Evolutionary conservation across 75 land plant genomes (phyloP).

Genomic region (Picea sitchensis): DNA sequence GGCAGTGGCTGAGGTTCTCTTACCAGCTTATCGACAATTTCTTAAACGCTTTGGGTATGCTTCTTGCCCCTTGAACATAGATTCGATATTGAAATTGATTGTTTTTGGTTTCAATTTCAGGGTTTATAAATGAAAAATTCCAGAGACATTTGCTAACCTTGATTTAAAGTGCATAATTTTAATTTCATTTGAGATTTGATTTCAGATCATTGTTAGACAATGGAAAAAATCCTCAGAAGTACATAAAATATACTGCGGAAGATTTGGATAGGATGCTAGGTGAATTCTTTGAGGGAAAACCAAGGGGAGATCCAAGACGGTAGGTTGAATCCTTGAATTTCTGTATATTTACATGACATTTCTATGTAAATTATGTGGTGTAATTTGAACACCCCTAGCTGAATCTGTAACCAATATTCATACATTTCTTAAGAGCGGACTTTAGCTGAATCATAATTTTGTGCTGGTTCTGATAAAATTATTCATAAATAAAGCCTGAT

Average conservation of each 20-base stretch:
- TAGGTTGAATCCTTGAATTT: conserved; percentile 17
- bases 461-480: not conserved
- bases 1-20: conserved; percentile 82
- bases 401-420: not conserved
- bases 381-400: not conserved
- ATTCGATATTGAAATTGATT: not conserved
- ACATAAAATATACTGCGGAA: conserved; percentile 73
- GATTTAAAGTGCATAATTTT: not conserved
- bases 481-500: not conserved
- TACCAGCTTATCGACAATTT: conserved; percentile 78
- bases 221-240: conserved; percentile 76
- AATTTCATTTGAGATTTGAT: not conserved
- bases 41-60: conserved; percentile 61
- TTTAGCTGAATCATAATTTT: not conserved
- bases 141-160: not conserved
- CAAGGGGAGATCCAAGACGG: conserved; percentile 44
- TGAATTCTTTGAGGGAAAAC: conserved; percentile 86
- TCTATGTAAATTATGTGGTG: conserved; percentile 5
- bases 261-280: conserved; percentile 81
- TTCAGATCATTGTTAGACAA: conserved; percentile 72
- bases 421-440: no score
- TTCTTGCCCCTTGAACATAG: not conserved
- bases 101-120: not conserved
- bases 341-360: not conserved
- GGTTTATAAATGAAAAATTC: not conserved